Base-by-base conservation (phyloP, 257 asterid species). In the Solanum ahanhuiri region DNA sequence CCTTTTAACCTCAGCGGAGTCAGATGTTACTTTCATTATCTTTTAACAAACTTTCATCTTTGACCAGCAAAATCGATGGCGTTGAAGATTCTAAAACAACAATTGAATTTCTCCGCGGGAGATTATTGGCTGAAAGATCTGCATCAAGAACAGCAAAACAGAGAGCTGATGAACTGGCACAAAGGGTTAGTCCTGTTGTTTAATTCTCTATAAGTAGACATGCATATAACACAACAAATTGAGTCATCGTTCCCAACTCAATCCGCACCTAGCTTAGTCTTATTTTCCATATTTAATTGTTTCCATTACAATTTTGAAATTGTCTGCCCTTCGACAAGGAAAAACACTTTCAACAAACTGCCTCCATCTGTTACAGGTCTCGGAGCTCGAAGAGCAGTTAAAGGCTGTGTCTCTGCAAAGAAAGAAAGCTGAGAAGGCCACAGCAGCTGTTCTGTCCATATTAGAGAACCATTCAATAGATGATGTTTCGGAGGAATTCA, bases 371-470 rank as follows among this genome's bases (percentile, higher is more conserved):
- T 43, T 41, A 43, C 84, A 97, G 98, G 98, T 97, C 41, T 81
- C 86, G 57, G 98, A 94, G 89, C 96, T 97, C 71, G 98, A 94
- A 92, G 95, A 92, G 87, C 98, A 94, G 91, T 91, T 97, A 28
- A 94, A 93, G 90, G 88, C 86, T 84, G 96, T 93, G 18, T 86
- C 93, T 75, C 91, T 94, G 54, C 98, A 94, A 90, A 93, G 98
- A 87, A 93, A 90, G 88, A 95, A 93, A 89, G 98, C 99, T 48
- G 99, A 97, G 88, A 95, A 90, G 93, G 99, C 99, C 86, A 95
- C 98, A 34, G 88, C 90, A 1, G 93, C 92, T 86, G 95, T 95
- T 88, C 98, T 97, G 87, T 90, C 96, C 33, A 94, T 97, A 85
- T 89, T 97, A 81, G 98, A 91, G 86, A 87, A 94, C 87, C 91